These are phyloP conservation scores for Backusella circina DNA, from an alignment of 192 early-diverging fungal genomes.

Conservation along the genomic window DNA sequence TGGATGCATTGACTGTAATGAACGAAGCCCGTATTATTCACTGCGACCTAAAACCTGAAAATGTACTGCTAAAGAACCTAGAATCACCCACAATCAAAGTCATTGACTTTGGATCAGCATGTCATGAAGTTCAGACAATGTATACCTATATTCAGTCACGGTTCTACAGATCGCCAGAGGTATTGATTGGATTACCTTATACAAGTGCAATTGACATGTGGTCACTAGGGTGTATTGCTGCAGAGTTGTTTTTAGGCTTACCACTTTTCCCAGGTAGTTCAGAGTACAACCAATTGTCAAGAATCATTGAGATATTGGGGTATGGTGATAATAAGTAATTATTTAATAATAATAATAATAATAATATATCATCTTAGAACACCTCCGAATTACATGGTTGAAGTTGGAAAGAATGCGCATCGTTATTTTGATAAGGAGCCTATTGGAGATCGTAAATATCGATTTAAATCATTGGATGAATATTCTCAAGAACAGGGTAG, in stretches of 20 bases:
- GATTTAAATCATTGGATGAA: slow-evolving; percentile 55
- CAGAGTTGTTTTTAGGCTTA: slow-evolving; percentile 90
- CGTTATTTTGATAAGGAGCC: slow-evolving; percentile 76
- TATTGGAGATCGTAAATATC: not conserved
- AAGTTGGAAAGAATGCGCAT: slow-evolving; percentile 84
- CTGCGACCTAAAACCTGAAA: slow-evolving; percentile 98
- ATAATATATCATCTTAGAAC: slow-evolving; percentile 31
- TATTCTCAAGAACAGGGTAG: slow-evolving; percentile 79
- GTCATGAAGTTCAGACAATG: slow-evolving; percentile 89
- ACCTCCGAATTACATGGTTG: slow-evolving; percentile 90
- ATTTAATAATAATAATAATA: not conserved
- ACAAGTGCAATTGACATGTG: slow-evolving; percentile 96
- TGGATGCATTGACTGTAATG: slow-evolving; percentile 86
- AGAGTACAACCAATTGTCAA: slow-evolving; percentile 92
- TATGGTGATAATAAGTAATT: slow-evolving; percentile 24
- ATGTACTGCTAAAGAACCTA: slow-evolving; percentile 85
- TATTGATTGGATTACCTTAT: slow-evolving; percentile 91
- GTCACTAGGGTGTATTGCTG: slow-evolving; percentile 97
- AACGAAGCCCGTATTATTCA: slow-evolving; percentile 92
- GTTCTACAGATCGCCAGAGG: slow-evolving; percentile 96
- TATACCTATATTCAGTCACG: slow-evolving; percentile 99
- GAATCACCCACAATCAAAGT: slow-evolving; percentile 94
- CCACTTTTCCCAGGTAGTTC: slow-evolving; percentile 96
- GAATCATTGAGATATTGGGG: slow-evolving; percentile 93
- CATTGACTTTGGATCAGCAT: slow-evolving; percentile 99